phyloP scores from a whole-genome alignment of 176 grass and related monocot genomes.

The Areca catechu region DNA sequence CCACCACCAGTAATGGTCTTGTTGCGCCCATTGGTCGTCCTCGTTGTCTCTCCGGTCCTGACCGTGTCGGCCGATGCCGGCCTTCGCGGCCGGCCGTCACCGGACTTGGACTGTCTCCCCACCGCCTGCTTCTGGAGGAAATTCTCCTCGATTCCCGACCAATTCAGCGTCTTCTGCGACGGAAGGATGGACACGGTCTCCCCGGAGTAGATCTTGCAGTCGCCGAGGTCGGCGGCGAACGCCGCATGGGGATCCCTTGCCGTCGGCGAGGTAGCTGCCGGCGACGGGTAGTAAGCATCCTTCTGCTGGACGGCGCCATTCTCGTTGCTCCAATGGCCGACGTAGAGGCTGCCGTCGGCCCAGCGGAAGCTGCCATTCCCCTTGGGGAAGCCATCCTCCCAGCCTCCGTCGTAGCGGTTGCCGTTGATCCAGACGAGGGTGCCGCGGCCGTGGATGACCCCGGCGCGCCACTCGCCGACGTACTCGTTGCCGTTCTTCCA shows the following conservation, averaged over 20 bases:
- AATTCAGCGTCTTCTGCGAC: conserved; percentile 65
- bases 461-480: conserved; percentile 53
- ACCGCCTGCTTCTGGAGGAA: conserved; percentile 45
- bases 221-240: conserved; percentile 35
- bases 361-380: conserved; percentile 75
- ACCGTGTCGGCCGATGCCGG: background rate
- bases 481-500: conserved; percentile 75
- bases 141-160: conserved; percentile 42
- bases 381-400: conserved; percentile 65
- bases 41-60: background rate
- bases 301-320: conserved; percentile 36
- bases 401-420: conserved; percentile 70
- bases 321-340: conserved; percentile 51
- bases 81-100: conserved; percentile 28
- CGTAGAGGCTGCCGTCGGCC: conserved; percentile 67
- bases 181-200: conserved; percentile 68
- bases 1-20: background rate
- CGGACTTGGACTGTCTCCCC: conserved; percentile 37
- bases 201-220: conserved; percentile 38
- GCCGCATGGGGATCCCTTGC: conserved; percentile 42
- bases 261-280: conserved; percentile 27
- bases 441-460: conserved; percentile 60
- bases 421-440: conserved; percentile 51
- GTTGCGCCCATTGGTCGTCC: background rate
- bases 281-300: conserved; percentile 68